Evolutionary conservation across 139 green algal genomes (phyloP), one percentile per base, ranked within the genome.

Genomic region (Tetradesmus obliquus): DNA sequence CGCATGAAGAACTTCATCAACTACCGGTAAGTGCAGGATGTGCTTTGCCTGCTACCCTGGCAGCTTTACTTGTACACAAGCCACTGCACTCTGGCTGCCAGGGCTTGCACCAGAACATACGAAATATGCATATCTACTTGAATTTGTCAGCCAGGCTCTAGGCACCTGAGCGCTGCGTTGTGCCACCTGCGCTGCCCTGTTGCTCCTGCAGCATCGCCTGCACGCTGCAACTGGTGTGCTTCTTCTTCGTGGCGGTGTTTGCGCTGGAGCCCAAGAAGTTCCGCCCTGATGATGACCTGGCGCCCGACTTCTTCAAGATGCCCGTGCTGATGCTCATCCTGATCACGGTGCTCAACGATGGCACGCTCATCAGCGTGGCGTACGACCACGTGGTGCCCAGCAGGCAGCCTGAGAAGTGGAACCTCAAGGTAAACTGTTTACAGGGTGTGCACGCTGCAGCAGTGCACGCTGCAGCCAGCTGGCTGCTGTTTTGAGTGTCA

Each of bases 301-400:
- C 66, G 3, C 66, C 95, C 45, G 55, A 94, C 72, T 98, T 97
- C 94, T 98, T 98, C 93, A 93, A 95, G 90, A 95, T 98, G 84
- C 97, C 97, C 22, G 97, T 98, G 82, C 93, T 99, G 32, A 95
- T 97, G 93, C 95, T 99, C 8, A 97, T 99, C 87, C 94, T 98
- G 76, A 99, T 99, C 96, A 99, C 97, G 3, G 91, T 98, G 83
- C 95, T 99, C 20, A 99, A 99, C 91, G 97, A 99, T 91, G 97
- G 97, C 89, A 97, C 96, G 7, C 94, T 98, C 79, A 98, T 98
- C 94, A 97, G 95, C n/a, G 95, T 99, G 60, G 97, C 94, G 74
- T 99, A 99, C 93, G 97, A 99, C 93, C 90, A 96, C 76, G 97
- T 98, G 15, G 93, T 94, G 20, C 94, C 97, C 71, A 96, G 94